These are phyloP conservation scores for Globisporangium nunn DNA, from an alignment of 352 stramenopile species.

Conservation along the genomic window DNA sequence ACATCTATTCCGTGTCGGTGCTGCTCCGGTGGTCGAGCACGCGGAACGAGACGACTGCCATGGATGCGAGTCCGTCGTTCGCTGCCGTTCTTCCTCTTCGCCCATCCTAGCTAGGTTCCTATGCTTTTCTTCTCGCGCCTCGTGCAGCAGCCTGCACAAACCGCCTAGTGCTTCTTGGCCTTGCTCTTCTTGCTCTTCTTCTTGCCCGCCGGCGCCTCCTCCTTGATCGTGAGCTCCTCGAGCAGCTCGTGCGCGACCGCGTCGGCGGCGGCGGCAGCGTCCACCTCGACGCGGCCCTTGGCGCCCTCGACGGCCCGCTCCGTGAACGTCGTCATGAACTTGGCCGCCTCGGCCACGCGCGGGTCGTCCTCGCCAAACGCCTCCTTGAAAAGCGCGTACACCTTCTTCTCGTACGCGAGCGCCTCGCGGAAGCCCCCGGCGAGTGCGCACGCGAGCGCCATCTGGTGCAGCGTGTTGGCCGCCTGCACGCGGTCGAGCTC, in stretches of 20 bases:
- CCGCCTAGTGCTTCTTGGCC: constrained; percentile 42
- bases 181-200: constrained; percentile 48
- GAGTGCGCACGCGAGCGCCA: constrained; percentile 75
- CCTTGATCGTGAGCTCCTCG: constrained; percentile 72
- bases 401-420: constrained; percentile 87
- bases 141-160: too few species aligned
- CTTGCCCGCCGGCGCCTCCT: constrained; percentile 16
- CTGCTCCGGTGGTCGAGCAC: too few species aligned
- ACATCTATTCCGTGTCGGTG: too few species aligned
- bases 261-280: constrained; percentile 68
- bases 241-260: constrained; percentile 70
- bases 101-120: too few species aligned
- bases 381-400: constrained; percentile 78
- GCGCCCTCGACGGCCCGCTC: constrained; percentile 83
- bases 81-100: too few species aligned
- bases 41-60: too few species aligned
- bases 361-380: constrained; percentile 76
- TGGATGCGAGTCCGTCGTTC: too few species aligned
- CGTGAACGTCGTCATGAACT: constrained; percentile 85
- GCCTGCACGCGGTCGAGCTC: constrained; percentile 85
- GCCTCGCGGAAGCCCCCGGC: constrained; percentile 80
- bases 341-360: constrained; percentile 69
- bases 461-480: constrained; percentile 84
- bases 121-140: not conserved
- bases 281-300: constrained; percentile 71